Base-by-base conservation (phyloP, 768 basidiomycete genomes). In the Xerocomellus chrysenteron region DNA sequence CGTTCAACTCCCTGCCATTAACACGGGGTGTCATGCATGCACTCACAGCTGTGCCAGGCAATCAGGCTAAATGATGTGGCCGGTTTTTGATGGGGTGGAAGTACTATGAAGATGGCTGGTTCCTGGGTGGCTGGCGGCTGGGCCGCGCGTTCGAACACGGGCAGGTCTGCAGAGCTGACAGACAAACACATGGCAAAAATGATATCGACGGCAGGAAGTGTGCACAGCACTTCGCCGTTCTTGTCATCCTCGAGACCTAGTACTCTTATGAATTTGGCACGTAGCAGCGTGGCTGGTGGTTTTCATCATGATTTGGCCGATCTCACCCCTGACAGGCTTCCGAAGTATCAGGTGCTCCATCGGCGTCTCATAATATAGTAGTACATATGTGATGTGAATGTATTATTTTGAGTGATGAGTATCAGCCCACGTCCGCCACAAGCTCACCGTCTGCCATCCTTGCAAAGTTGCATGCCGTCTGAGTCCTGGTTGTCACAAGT, bases 51-150 rank as follows among this genome's bases (percentile, higher is more conserved):
- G 61, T 65, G 65, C 42, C 39, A 35, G 37, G 36, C 19, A 43
- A 41, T 55, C 39, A 40, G 46, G 47, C 10, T 48, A 45, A 57
- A 39, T 57, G 36, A 61, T 64, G 62, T 51, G 65, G 65, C 65
- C 28, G 60, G 65, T n/a, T 43, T 12, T 40, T 61, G 56, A 57
- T 53, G 47, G 35, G 42, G 28, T 30, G 46, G 42, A 6, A 2
- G 42, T 46, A 48, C 47, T 6, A 28, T 47, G 45, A 61, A 40
- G 21, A 32, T 58, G 65, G 65, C 65, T 54, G 65, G 65, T 64
- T 1, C 63, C 55, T 57, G 44, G n/a, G 53, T 65, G 55, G 59
- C 59, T 40, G 51, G 56, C 19, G 44, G 55, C 55, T 49, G n/a
- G n/a, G 49, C 33, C 54, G 13, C 43, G 13, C 43, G 11, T 32